Conservation (phyloP, 2,329 filamentous ascomycete genomes). For the Cladosporium halotolerans region DNA sequence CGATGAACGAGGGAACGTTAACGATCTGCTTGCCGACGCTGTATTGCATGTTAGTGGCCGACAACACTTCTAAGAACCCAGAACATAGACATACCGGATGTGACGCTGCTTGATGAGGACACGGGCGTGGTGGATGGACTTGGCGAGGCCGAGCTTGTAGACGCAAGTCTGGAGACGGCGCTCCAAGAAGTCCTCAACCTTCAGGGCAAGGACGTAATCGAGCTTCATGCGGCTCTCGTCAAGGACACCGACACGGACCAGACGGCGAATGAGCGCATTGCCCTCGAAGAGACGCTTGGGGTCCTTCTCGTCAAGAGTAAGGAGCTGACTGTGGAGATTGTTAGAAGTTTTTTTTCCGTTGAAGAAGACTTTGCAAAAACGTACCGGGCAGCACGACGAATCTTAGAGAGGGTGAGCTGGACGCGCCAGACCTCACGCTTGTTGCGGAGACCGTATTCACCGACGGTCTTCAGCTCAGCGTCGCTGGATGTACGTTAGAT, state of each 20-base stretch:
- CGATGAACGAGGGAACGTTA: constrained; percentile 99
- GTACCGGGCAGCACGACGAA: constrained; percentile 99
- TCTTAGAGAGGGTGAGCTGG: constrained; percentile 99
- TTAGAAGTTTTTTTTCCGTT: constrained; percentile 11
- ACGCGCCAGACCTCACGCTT: constrained; percentile 99
- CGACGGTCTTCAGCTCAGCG: constrained; percentile 98
- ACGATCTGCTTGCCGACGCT: constrained; percentile 99
- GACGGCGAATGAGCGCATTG: constrained; percentile 99
- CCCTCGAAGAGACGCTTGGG: constrained; percentile 99
- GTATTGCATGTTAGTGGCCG: constrained; percentile 18
- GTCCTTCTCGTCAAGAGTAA: constrained; percentile 99
- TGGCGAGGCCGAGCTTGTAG: constrained; percentile 99
- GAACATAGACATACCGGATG: constrained; percentile 59
- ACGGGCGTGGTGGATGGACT: constrained; percentile 99
- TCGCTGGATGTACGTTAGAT: constrained; percentile 74
- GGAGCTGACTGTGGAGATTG: constrained; percentile 72
- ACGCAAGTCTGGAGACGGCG: constrained; percentile 99
- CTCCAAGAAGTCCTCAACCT: constrained; percentile 99
- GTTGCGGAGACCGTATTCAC: constrained; percentile 99
- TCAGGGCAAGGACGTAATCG: constrained; percentile 98
- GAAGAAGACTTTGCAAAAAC: constrained; percentile 25
- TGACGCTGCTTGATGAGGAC: constrained; percentile 99
- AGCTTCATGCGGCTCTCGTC: constrained; percentile 99
- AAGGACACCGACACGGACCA: constrained; percentile 98
- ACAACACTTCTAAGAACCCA: not conserved